Conservation (phyloP, 139 green algal genomes). For the Pleodorina starrii region DNA sequence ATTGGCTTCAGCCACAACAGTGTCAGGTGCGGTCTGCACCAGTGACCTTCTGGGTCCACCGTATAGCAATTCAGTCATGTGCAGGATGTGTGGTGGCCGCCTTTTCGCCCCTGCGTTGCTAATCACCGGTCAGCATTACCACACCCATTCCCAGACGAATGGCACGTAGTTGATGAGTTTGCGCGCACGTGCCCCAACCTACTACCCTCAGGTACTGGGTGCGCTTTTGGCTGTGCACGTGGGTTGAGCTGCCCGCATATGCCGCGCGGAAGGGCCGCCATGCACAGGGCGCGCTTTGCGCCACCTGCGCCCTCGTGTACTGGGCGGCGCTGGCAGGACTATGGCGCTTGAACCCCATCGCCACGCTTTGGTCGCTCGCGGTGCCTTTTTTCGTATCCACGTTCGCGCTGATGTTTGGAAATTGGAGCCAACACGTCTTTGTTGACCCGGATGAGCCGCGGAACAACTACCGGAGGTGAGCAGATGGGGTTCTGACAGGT, state of each 20-base stretch:
- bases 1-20: too few species aligned
- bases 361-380: constrained; percentile 80
- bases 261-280: constrained; percentile 58
- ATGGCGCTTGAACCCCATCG: constrained; percentile 62
- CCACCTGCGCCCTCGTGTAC: constrained; percentile 57
- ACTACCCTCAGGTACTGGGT: constrained; percentile 82
- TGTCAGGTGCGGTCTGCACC: too few species aligned
- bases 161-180: too few species aligned
- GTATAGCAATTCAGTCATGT: too few species aligned
- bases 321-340: constrained; percentile 28
- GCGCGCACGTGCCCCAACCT: too few species aligned
- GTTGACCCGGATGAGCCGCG: constrained; percentile 72
- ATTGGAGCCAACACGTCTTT: constrained; percentile 95
- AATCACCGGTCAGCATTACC: too few species aligned
- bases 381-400: constrained; percentile 82
- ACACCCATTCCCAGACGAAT: too few species aligned
- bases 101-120: too few species aligned
- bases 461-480: constrained; percentile 23
- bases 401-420: constrained; percentile 92
- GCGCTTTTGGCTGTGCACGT: constrained; percentile 69
- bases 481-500: neutral
- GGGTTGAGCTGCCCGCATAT: constrained; percentile 84
- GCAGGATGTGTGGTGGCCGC: too few species aligned
- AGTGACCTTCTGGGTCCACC: too few species aligned
- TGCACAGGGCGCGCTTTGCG: constrained; percentile 43